Evolutionary conservation across 371 early-diverging fungal species (phyloP).

Genomic region (Syncephalastrum racemosum): DNA sequence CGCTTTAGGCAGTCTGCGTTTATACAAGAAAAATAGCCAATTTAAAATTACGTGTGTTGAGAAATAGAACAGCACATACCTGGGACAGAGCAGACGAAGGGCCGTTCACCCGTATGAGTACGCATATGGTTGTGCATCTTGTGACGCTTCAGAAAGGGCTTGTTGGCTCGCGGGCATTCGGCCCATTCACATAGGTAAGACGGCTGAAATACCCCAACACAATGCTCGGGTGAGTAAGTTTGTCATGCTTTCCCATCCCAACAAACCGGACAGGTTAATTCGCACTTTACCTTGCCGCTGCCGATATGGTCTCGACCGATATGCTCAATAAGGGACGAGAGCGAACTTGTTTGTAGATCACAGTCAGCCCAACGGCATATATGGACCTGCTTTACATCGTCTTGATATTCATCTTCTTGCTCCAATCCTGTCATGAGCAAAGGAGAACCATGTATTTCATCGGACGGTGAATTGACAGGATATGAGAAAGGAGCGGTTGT

Average conservation of each 20-base stretch:
- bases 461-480: too few relatives aligned
- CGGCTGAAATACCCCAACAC: slow-evolving; percentile 27
- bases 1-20: slow-evolving; percentile 66
- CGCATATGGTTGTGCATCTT: slow-evolving; percentile 83
- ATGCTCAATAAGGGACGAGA: slow-evolving; percentile 62
- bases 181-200: slow-evolving; percentile 78
- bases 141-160: slow-evolving; percentile 82
- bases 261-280: not conserved
- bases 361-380: slow-evolving; percentile 64
- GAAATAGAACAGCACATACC: slow-evolving; percentile 8
- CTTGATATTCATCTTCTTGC: slow-evolving; percentile 1
- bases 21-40: slow-evolving; percentile 19
- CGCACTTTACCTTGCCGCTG: slow-evolving; percentile 46
- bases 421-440: too few relatives aligned
- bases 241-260: too few relatives aligned
- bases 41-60: not conserved
- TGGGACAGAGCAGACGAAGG: slow-evolving; percentile 38
- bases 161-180: slow-evolving; percentile 64
- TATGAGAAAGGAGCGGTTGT: too few relatives aligned
- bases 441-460: too few relatives aligned
- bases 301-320: slow-evolving; percentile 66
- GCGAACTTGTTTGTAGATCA: slow-evolving; percentile 35
- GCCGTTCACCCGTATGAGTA: slow-evolving; percentile 77
- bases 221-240: not conserved
- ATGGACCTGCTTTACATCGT: slow-evolving; percentile 3